Conservation (phyloP, 257 asterid species). For the Voacanga thouarsii region DNA sequence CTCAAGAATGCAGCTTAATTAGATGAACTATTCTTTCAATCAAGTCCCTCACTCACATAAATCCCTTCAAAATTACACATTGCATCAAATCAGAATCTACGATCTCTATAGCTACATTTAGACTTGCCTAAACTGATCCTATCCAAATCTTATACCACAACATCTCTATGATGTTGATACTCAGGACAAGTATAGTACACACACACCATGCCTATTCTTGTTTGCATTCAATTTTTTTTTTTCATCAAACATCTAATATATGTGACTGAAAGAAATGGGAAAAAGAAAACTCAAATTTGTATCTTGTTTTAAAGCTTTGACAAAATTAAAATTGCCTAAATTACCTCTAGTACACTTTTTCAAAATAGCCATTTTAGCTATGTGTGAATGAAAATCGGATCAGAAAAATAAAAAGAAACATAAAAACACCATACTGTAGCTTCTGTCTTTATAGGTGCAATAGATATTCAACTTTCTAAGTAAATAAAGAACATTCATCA, state of each 20-base stretch:
- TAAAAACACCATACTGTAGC: neutral
- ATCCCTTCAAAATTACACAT: neutral
- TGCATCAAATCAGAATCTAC: neutral
- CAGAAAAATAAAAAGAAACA: neutral
- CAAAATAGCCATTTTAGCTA: neutral
- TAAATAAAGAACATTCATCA: no score
- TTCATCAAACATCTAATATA: no score
- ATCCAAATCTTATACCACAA: neutral
- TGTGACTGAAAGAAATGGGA: no score
- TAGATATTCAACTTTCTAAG: conserved; percentile 22
- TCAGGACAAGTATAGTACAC: no score
- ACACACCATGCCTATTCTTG: no score
- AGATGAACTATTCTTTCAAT: neutral
- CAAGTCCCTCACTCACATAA: no score
- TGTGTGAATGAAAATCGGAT: neutral
- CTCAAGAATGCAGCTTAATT: neutral
- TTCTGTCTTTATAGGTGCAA: neutral
- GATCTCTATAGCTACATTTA: neutral
- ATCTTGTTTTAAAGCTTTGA: no score
- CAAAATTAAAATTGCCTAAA: no score
- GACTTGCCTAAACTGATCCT: neutral
- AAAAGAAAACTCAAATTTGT: no score
- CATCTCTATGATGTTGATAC: no score
- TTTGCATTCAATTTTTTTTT: no score
- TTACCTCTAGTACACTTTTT: neutral